Base-by-base conservation (phyloP, 441 rosid genomes). In the Monsonia emarginata region DNA sequence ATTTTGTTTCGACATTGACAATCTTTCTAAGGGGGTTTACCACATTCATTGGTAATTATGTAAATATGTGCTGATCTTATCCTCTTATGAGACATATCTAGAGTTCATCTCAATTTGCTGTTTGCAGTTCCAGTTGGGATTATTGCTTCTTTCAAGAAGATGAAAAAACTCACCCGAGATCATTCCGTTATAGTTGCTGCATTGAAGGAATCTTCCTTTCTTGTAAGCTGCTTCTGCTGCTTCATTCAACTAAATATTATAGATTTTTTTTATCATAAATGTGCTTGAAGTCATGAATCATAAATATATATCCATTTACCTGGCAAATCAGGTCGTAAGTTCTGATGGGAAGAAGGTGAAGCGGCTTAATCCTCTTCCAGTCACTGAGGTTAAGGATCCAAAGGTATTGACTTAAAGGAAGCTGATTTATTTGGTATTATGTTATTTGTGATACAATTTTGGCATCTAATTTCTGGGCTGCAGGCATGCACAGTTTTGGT, bases 401-500 rank as follows among this genome's bases (percentile, higher is more conserved):
- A 86, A 90, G 97, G 98, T 93, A 82, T 67, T 66, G 46, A 64
- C 57, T 67, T 64, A 63, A 56, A 70, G 54, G 60, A 68, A 75
- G 34, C 48, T 44, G 19, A 38, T 63, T 31, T n/a, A 4, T 66
- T 11, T 14, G 6, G 50, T 46, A 11, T 65, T 28, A 11, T 24
- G 48, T 72, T 57, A 18, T 65, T 48, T 56, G 1, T 0, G 22
- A 32, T 42, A 34, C 69, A 6, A 18, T 61, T 48, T 66, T 44
- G 61, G 64, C 72, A 69, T 46, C 81, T 80, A 77, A 82, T 75
- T 74, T 80, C 34, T 79, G 79, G 78, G 67, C 80, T 75, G 69
- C 76, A 92, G 98, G 73, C 78, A 58, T 81, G 73, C 79, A 86
- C 95, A 76, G 98, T 93, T 72, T 75, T 93, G 86, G 93, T 87